Evolutionary conservation across 2,329 filamentous ascomycete species (phyloP).

Genomic region (Colletotrichum camelliae): DNA sequence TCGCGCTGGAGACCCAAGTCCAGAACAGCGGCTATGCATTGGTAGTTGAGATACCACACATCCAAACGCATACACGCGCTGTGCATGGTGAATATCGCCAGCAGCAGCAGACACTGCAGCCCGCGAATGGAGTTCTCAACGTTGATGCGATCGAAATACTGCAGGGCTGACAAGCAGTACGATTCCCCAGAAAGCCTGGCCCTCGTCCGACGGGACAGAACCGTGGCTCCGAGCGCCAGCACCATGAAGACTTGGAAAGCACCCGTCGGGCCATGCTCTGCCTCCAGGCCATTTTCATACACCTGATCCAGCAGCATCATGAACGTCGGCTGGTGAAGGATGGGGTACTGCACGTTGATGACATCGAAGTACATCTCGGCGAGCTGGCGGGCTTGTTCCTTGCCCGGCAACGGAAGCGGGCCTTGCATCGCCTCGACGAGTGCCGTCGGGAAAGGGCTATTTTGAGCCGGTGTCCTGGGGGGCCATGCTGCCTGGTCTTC

Average conservation of each 20-base stretch:
- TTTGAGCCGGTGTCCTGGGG: neutral
- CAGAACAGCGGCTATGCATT: slow-evolving; percentile 55
- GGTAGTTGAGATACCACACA: slow-evolving; percentile 61
- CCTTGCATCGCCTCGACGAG: slow-evolving; percentile 37
- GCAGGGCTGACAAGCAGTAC: slow-evolving; percentile 53
- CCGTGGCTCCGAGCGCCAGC: slow-evolving; percentile 51
- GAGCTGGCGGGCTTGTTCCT: slow-evolving; percentile 43
- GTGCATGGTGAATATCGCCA: slow-evolving; percentile 55
- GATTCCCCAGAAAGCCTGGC: slow-evolving; percentile 51
- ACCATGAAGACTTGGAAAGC: slow-evolving; percentile 60
- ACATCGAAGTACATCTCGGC: slow-evolving; percentile 52
- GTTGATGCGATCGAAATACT: slow-evolving; percentile 50
- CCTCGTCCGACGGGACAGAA: slow-evolving; percentile 47
- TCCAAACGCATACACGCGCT: slow-evolving; percentile 54
- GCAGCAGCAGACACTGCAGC: slow-evolving; percentile 51
- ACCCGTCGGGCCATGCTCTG: slow-evolving; percentile 29
- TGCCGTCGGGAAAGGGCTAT: slow-evolving; percentile 28
- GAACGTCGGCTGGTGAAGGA: slow-evolving; percentile 51
- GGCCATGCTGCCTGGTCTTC: slow-evolving; percentile 23
- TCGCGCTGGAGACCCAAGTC: slow-evolving; percentile 58
- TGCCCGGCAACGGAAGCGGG: slow-evolving; percentile 33
- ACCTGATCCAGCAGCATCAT: slow-evolving; percentile 31
- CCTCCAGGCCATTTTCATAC: slow-evolving; percentile 31
- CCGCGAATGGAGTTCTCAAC: slow-evolving; percentile 54
- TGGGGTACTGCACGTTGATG: slow-evolving; percentile 54